phyloP scores from a whole-genome alignment of 441 rosid species.

The Gossypium schwendimanii region DNA sequence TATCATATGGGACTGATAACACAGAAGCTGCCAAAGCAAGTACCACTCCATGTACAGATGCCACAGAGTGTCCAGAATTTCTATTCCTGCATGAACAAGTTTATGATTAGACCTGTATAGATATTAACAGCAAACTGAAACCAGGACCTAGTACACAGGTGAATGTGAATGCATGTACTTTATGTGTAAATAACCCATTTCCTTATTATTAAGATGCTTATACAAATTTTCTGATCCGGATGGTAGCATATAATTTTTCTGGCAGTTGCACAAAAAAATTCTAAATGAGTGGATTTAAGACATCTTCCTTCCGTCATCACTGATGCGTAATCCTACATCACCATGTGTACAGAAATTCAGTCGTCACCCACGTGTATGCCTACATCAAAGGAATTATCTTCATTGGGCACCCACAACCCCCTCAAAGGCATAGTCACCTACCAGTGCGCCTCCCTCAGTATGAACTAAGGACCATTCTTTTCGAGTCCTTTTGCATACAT shows the following conservation, averaged over 20 bases:
- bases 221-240: not conserved
- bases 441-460: not conserved
- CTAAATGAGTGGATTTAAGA: not conserved
- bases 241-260: not conserved
- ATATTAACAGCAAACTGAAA: not conserved
- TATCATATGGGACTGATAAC: conserved; percentile 92
- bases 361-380: not conserved
- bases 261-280: not conserved
- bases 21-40: conserved; percentile 97
- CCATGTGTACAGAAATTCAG: not conserved
- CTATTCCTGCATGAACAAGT: conserved; percentile 39
- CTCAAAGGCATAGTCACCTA: not conserved
- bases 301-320: not conserved
- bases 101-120: not conserved
- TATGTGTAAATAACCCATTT: not conserved
- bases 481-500: not conserved
- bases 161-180: not conserved
- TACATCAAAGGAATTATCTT: not conserved
- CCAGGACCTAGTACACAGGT: not conserved
- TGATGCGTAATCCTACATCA: not conserved
- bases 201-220: conserved; percentile 1
- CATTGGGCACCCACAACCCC: not conserved
- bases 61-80: conserved; percentile 42
- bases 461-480: not conserved
- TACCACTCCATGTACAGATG: conserved; percentile 84